phyloP scores from a whole-genome alignment of 2,329 filamentous ascomycete genomes.

The Magnaporthiopsis incrustans region DNA sequence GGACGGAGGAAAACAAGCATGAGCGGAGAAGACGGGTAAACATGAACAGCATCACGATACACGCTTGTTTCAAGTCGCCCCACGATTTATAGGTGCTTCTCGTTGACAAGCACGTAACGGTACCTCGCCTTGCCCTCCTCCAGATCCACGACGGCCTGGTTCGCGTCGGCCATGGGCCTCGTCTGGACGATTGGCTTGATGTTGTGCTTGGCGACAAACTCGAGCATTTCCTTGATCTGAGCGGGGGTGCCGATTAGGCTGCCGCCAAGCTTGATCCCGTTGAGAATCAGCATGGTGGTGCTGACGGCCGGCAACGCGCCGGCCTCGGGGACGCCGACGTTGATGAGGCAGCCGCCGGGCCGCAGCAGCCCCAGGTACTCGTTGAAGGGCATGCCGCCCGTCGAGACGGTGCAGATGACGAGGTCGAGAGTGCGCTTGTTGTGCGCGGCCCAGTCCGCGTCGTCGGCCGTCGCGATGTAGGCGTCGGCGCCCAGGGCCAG shows the following conservation, averaged over 20 bases:
- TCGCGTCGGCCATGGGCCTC: slow-evolving; percentile 49
- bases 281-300: slow-evolving; percentile 50
- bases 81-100: not conserved
- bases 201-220: slow-evolving; percentile 49
- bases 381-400: slow-evolving; percentile 47
- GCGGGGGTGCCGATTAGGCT: slow-evolving; percentile 39
- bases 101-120: slow-evolving; percentile 39
- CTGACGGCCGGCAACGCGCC: slow-evolving; percentile 33
- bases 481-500: slow-evolving; percentile 12
- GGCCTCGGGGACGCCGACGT: slow-evolving; percentile 57
- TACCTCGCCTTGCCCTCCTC: slow-evolving; percentile 46
- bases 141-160: slow-evolving; percentile 49
- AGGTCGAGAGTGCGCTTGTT: slow-evolving; percentile 46
- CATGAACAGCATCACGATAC: too few species aligned
- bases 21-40: too few species aligned
- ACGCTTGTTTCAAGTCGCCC: not conserved
- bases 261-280: slow-evolving; percentile 44
- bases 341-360: slow-evolving; percentile 58
- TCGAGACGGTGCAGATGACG: slow-evolving; percentile 51
- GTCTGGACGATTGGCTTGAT: slow-evolving; percentile 50
- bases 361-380: slow-evolving; percentile 57
- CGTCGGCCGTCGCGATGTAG: slow-evolving; percentile 31
- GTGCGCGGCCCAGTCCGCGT: slow-evolving; percentile 46
- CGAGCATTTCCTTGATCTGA: slow-evolving; percentile 57
- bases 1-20: too few species aligned